Evolutionary conservation across 768 basidiomycete species (phyloP), one percentile per base, ranked within the genome.

Genomic region (Phanerodontia chrysosporium): DNA sequence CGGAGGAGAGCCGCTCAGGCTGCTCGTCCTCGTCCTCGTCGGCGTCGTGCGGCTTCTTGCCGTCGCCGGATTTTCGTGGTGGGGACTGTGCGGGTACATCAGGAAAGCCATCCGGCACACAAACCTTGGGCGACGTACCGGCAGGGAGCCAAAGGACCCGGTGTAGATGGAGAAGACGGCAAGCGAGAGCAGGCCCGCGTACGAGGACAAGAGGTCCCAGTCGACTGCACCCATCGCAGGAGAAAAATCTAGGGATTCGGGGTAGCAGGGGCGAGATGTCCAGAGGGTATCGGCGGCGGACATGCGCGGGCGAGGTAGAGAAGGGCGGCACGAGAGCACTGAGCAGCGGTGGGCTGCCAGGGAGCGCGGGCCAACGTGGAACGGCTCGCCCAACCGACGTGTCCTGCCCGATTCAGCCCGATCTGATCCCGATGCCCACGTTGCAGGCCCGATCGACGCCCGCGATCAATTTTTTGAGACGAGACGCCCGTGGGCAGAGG

Each of bases 131-230:
- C 18, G 49, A 79, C 83, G 60, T 64, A 89, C 88, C 64, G 85
- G 81, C 58, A 92, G 73, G 21, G 88, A 87, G 14, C 80, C 83
- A 72, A 79, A 80, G 5, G 90, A 80, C 35, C 90, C 91, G 27
- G 80, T 78, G 65, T 86, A 91, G 46, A 93, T 80, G 28, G 86
- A 85, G n/a, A 70, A 65, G 51, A 74, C 80, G 1, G 91, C 91
- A 24, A 92, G 79, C 32, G 72, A 70, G 52, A 92, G 70, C 6
- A 92, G 74, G 7, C 89, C 91, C 6, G 75, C 83, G 65, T 89
- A 90, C 35, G 90, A 86, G 0, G 81, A 81, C 28, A 90, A 62
- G 48, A 87, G 66, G 65, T 83, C 83, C 82, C 80, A 84, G 71
- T 88, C 78, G 59, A 22, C 29, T 12, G 28, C 56, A 1, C 18